Evolutionary conservation across 2,329 filamentous ascomycete species (phyloP).

Genomic region (Phialemonium atrogriseum): DNA sequence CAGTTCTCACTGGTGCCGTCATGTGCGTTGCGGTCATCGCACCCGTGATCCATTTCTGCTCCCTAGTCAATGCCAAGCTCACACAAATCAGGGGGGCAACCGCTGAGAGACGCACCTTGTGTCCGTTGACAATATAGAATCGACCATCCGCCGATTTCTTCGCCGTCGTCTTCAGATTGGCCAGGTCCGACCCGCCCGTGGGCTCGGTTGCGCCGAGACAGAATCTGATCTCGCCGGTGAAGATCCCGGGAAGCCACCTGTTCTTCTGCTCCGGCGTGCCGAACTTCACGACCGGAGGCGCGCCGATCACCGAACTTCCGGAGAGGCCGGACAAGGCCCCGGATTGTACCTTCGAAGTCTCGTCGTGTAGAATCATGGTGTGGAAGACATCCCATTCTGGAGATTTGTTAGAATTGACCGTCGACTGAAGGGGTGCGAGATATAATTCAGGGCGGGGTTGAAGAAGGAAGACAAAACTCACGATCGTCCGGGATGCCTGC

Average conservation of each 20-base stretch:
- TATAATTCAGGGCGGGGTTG: no score
- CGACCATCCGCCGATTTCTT: conserved; percentile 31
- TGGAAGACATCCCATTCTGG: conserved; percentile 48
- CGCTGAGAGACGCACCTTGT: conserved; percentile 29
- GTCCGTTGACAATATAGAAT: conserved; percentile 55
- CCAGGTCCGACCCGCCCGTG: conserved; percentile 53
- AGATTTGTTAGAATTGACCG: neutral
- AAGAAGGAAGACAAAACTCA: no score
- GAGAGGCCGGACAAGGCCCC: conserved; percentile 50
- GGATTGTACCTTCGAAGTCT: conserved; percentile 44
- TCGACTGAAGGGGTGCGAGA: neutral
- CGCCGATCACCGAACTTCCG: conserved; percentile 54
- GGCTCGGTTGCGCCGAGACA: conserved; percentile 60
- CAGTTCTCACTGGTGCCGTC: conserved; percentile 54
- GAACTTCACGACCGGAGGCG: conserved; percentile 54
- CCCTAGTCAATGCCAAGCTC: neutral
- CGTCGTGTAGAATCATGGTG: conserved; percentile 45
- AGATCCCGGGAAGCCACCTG: conserved; percentile 50
- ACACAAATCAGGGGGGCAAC: neutral
- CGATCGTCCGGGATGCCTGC: conserved; percentile 32
- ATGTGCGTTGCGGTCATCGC: conserved; percentile 52
- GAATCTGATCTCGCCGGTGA: conserved; percentile 50
- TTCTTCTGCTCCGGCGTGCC: conserved; percentile 51
- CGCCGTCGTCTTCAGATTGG: conserved; percentile 54
- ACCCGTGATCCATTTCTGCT: conserved; percentile 56